These are phyloP conservation scores for Clonostachys byssicola DNA, from an alignment of 2,329 filamentous ascomycete genomes.

Conservation along the genomic window DNA sequence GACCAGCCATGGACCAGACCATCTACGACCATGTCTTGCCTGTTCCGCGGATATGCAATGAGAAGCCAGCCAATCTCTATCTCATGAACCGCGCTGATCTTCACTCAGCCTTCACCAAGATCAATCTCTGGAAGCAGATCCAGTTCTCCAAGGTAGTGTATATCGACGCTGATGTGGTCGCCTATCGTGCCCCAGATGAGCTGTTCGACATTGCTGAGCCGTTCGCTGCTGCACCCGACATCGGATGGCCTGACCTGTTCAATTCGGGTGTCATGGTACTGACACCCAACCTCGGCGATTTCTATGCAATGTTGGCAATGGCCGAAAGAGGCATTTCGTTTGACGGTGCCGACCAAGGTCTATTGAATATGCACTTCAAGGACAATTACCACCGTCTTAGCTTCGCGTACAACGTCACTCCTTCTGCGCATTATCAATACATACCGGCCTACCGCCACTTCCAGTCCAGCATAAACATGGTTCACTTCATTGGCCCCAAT, in stretches of 20 bases:
- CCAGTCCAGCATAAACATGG: slow-evolving; percentile 81
- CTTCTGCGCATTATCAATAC: slow-evolving; percentile 96
- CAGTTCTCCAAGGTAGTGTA: slow-evolving; percentile 94
- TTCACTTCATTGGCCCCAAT: slow-evolving; percentile 88
- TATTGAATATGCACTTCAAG: slow-evolving; percentile 92
- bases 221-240: slow-evolving; percentile 79
- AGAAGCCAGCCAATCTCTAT: slow-evolving; percentile 72
- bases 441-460: slow-evolving; percentile 92
- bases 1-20: slow-evolving; percentile 41
- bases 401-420: slow-evolving; percentile 97
- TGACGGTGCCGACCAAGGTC: slow-evolving; percentile 92
- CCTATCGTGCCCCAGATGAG: slow-evolving; percentile 86
- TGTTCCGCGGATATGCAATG: slow-evolving; percentile 73
- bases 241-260: slow-evolving; percentile 97
- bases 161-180: slow-evolving; percentile 91
- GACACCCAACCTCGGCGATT: slow-evolving; percentile 81
- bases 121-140: slow-evolving; percentile 85
- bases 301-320: slow-evolving; percentile 78
- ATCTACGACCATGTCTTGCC: slow-evolving; percentile 88
- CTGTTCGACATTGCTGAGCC: slow-evolving; percentile 65
- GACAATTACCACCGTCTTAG: slow-evolving; percentile 80
- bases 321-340: slow-evolving; percentile 87
- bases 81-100: slow-evolving; percentile 91
- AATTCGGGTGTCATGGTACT: slow-evolving; percentile 97
- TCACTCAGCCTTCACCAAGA: slow-evolving; percentile 92